Evolutionary conservation across 179 eudicot species (phyloP), one percentile per base, ranked within the genome.

Genomic region (Actinidia polygama): DNA sequence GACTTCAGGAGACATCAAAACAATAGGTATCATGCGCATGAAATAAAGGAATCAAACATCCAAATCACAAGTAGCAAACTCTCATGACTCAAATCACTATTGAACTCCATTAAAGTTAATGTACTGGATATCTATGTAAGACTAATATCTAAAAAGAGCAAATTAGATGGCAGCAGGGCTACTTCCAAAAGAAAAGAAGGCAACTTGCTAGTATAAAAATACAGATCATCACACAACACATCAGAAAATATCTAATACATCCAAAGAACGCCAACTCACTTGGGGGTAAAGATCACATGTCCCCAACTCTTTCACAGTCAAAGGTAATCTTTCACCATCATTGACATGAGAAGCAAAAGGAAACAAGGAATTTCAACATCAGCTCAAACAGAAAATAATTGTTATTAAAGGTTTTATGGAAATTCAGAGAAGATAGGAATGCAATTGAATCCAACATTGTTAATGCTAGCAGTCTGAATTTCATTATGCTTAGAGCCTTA

Each of bases 211-310:
- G 54, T 57, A 40, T 11, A 55, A 61, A 75, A 57, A 75, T 57
- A 18, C 44, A 75, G 19, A 54, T 54, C 51, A 54, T 75, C 49
- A 24, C 50, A 75, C 51, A 75, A 55, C n/a, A 30, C 47, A 54
- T 3, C 4, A 44, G 40, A 77, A 14, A 61, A 64, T 53, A 78
- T 21, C 44, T 78, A 19, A n/a, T 47, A 63, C 36, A 30, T 47
- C 44, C 73, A 15, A 49, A 23, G 59, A 78, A 78, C 36, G 76
- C 49, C 69, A 79, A 85, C 90, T 86, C 81, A 96, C 99, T 91
- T 96, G 99, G n/a, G 99, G 99, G 88, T 96, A 96, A 86, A 96
- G 96, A 89, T 96, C 99, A 87, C 99, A 96, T 59, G 96, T 91
- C 54, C 99, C 99, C 92, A 96, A 87, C 88, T 96, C 99, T 90